Percentiles rank a stretch among this genome's conserved stretches.
Conservation (phyloP, 2,329 filamentous ascomycete species). For the Cordyceps militaris region DNA sequence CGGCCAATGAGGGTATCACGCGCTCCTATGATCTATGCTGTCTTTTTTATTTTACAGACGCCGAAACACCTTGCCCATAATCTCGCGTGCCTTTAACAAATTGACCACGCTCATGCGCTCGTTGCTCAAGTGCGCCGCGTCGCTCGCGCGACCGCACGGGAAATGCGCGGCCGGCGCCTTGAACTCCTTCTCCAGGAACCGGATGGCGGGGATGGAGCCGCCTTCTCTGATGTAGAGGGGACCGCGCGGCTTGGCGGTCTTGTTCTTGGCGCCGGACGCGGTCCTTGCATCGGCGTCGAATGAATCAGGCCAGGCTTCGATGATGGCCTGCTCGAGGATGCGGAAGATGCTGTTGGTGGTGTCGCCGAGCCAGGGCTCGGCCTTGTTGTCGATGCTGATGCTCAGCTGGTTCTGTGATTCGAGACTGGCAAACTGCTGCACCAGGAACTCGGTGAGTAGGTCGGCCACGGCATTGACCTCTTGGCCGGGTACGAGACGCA, state of each 20-base stretch:
- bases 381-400: constrained; percentile 83
- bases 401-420: constrained; percentile 74
- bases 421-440: constrained; percentile 63
- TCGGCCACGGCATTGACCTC: constrained; percentile 71
- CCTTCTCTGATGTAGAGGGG: constrained; percentile 94
- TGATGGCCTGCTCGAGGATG: constrained; percentile 75
- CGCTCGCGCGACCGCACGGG: constrained; percentile 90
- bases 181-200: constrained; percentile 93
- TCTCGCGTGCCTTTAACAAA: constrained; percentile 82
- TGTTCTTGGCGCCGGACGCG: constrained; percentile 4
- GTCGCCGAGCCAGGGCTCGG: constrained; percentile 93
- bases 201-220: constrained; percentile 87
- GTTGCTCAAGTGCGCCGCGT: constrained; percentile 90
- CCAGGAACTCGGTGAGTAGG: constrained; percentile 59
- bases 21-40: not conserved
- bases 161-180: constrained; percentile 83
- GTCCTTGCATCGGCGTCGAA: constrained; percentile 25
- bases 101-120: constrained; percentile 86
- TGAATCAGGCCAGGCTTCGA: constrained; percentile 70
- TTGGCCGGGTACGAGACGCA: constrained; percentile 90
- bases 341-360: constrained; percentile 85
- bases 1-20: not conserved
- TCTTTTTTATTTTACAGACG: constrained; percentile 40
- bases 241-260: constrained; percentile 38
- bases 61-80: constrained; percentile 79